These are phyloP conservation scores for Aspergillus brunneoviolaceus DNA, from an alignment of 2,329 filamentous ascomycete genomes.

Conservation along the genomic window DNA sequence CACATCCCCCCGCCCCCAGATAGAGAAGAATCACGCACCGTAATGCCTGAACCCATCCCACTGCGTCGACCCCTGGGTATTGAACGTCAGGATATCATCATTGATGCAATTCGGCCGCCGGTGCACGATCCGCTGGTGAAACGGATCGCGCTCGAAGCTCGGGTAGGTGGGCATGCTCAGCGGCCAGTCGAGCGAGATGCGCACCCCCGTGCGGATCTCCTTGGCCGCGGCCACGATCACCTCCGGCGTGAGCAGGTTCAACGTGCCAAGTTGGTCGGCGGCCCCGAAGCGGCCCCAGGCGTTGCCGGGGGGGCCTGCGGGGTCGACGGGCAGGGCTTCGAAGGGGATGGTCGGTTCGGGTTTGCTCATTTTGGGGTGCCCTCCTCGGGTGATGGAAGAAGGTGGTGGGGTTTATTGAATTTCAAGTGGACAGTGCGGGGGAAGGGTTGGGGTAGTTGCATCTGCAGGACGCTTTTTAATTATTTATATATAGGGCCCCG, in stretches of 20 bases:
- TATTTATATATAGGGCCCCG: background rate
- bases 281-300: slow-evolving; percentile 57
- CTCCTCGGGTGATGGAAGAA: too few relatives aligned
- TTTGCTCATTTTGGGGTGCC: too few relatives aligned
- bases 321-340: background rate
- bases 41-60: slow-evolving; percentile 10
- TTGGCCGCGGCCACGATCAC: slow-evolving; percentile 43
- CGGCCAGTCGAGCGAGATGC: slow-evolving; percentile 21
- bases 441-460: too few relatives aligned
- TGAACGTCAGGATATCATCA: slow-evolving; percentile 8
- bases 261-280: slow-evolving; percentile 53
- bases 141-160: background rate
- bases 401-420: background rate
- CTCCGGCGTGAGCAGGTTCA: slow-evolving; percentile 53
- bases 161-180: background rate
- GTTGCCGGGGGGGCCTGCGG: slow-evolving; percentile 49
- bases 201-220: slow-evolving; percentile 41
- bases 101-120: slow-evolving; percentile 3
- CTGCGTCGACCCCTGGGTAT: slow-evolving; percentile 7
- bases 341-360: background rate
- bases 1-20: too few relatives aligned
- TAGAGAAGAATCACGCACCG: background rate
- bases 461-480: background rate
- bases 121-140: background rate
- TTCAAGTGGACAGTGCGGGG: too few relatives aligned